Base-by-base conservation (phyloP, 1,139 yeast genomes). In the Sugiyamaella pinicola region DNA sequence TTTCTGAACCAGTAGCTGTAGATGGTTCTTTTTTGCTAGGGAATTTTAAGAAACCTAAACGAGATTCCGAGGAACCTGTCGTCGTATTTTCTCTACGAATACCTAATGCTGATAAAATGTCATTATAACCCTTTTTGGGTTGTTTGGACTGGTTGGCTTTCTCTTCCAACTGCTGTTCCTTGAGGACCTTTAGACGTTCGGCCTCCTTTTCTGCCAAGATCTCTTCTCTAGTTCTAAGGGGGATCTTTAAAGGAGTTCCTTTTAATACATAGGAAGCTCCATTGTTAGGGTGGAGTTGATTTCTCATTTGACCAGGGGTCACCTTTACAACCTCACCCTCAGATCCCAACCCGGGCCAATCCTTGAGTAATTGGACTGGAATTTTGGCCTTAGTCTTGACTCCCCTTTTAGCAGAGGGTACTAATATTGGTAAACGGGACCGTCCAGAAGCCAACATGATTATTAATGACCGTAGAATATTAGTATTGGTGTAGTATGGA, bases 301-400 rank as follows among this genome's bases (percentile, higher is more conserved):
- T 87, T 68, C 93, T 80, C 96, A 90, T 90, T 56, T 81, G 76
- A 15, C 93, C 87, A 31, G 96, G 88, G 56, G 82, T 78, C n/a
- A 89, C 96, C 38, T 79, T 73, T 22, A 87, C 78, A 43, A 90
- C 76, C 71, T 90, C 86, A 26, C 96, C 96, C 47, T 68, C 68
- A 39, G 71, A 74, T n/a, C 88, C 89, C 13, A 73, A 67, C 9
- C 77, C 78, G 35, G 82, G 80, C 64, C 83, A 78, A 64, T 87
- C 87, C 63, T 76, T 78, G 57, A 88, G 74, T 31, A 89, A 74
- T 71, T 90, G 97, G 7, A 90, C 90, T 4, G 61, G 58, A 37
- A 64, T 55, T 29, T 59, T 61, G 22, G 65, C 78, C 73, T 85
- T 85, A 77, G 37, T 83, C 83, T 54, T 52, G 12, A 51, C 17